These are phyloP conservation scores for Syzygium jambos DNA, from an alignment of 345 rosid genomes.

Conservation along the genomic window DNA sequence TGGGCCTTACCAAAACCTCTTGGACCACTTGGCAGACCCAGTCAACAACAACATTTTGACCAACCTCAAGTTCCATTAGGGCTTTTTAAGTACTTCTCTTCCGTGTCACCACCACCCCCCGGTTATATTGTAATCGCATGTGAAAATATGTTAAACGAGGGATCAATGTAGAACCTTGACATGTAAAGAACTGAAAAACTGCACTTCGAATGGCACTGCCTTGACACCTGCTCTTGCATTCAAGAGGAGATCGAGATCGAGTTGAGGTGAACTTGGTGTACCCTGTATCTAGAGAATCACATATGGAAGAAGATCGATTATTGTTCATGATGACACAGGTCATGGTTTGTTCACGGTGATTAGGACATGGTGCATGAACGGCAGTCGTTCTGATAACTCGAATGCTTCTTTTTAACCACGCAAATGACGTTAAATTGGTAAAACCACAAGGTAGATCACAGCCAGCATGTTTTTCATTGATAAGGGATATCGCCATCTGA, in stretches of 20 bases:
- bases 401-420: background rate
- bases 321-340: background rate
- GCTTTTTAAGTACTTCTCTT: background rate
- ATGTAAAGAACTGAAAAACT: background rate
- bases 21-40: conserved; percentile 93
- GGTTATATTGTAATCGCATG: conserved; percentile 21
- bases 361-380: background rate
- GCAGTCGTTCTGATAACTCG: background rate
- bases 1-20: conserved; percentile 92
- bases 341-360: background rate
- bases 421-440: background rate
- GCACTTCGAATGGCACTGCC: background rate
- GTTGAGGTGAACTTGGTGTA: background rate
- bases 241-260: background rate
- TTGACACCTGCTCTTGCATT: background rate
- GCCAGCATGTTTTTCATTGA: background rate
- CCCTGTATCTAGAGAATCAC: background rate
- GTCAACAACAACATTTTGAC: conserved; percentile 91
- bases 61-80: conserved; percentile 88
- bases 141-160: conserved; percentile 21
- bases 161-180: background rate
- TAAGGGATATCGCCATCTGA: background rate
- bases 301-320: background rate
- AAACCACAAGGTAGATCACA: background rate
- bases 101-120: background rate